Evolutionary conservation across 495 filamentous ascomycete species (phyloP).

Genomic region (Lichenothelia convexa): DNA sequence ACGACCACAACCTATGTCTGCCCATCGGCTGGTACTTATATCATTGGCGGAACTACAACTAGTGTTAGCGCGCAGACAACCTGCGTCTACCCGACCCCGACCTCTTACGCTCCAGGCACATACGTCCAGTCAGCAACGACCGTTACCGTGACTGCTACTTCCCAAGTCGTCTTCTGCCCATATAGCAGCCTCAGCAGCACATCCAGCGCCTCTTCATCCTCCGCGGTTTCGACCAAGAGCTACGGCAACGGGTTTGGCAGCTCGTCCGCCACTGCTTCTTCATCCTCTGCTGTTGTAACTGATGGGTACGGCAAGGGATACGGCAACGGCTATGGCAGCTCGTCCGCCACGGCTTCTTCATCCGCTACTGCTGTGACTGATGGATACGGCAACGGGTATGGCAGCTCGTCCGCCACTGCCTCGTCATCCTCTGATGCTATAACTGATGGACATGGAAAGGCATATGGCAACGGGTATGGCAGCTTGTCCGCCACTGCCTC

Average conservation of each 20-base stretch:
- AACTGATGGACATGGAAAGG: too few species aligned
- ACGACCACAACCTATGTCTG: constrained; percentile 59
- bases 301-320: not conserved
- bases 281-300: not conserved
- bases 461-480: too few species aligned
- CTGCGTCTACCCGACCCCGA: constrained; percentile 46
- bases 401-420: too few species aligned
- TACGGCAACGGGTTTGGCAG: too few species aligned
- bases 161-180: constrained; percentile 56
- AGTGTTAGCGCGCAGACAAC: constrained; percentile 32
- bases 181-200: constrained; percentile 23
- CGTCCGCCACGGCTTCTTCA: too few species aligned
- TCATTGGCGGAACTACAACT: constrained; percentile 46
- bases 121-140: constrained; percentile 52
- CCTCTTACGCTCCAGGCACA: constrained; percentile 48
- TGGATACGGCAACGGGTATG: too few species aligned
- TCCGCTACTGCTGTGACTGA: too few species aligned
- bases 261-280: not conserved
- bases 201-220: not conserved
- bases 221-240: not conserved
- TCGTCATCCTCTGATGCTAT: too few species aligned
- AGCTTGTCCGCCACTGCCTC: too few species aligned
- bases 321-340: not conserved
- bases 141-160: constrained; percentile 50
- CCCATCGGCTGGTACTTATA: constrained; percentile 60